Base-by-base conservation (phyloP, 257 asterid species). In the Euphrasia confusa region DNA sequence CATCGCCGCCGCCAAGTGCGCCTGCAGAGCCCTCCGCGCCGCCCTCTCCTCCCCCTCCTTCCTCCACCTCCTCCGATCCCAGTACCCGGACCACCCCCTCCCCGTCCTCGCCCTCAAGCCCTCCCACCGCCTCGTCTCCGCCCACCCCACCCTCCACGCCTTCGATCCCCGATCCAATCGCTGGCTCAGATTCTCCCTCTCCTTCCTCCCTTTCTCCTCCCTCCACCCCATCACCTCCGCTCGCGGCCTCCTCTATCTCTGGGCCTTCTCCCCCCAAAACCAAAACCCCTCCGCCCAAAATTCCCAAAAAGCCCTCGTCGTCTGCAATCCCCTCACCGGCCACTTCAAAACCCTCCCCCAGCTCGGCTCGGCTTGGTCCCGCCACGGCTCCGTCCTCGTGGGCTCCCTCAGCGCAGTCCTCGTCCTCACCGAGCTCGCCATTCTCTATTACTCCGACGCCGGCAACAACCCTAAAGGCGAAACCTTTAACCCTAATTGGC, bases 281-380 rank as follows among this genome's bases (percentile, higher is more conserved):
- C 24, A 21, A 21, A 72, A 68, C 33, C 2, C 66, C 76, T 35
- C 66, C 24, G 7, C 67, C 2, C 79, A 40, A 47, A 72, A 68
- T 55, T 54, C 83, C 71, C 78, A 66, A 50, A 91, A 91, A 69
- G 80, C 87, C 62, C 87, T 88, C 18, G 75, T 91, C 8, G 94
- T 84, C 1, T 91, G 98, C 53, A 91, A 91, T 69, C 98, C 98
- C 21, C 72, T 91, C 60, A 82, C 94, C 37, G 72, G 76, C 6
- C 71, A 71, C 17, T 92, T 70, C 58, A 84, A 65, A 63, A 82
- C 80, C 64, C 84, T 92, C 4, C 98, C 98, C 4, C 98, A 86
- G 80, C 85, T 92, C 63, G 98, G 98, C 65, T 88, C 97, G 0
- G 98, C 98, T 40, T 92, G 98, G 98, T 92, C 95, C 12, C 91